Conservation (phyloP, 352 stramenopile species). For the Peronosclerospora sorghi region DNA sequence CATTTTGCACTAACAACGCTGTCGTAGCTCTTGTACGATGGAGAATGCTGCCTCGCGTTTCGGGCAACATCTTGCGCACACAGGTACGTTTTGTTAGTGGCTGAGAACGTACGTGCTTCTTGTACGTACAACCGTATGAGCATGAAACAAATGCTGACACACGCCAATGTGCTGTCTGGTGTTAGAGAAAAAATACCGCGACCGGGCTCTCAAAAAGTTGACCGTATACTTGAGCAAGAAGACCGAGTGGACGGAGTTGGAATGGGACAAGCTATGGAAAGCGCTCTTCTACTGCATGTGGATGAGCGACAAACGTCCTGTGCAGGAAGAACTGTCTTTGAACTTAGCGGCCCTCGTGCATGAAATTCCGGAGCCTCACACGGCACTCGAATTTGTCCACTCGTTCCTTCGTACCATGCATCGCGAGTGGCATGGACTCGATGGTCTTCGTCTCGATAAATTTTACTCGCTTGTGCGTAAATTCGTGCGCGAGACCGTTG, state of each 20-base stretch:
- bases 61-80: slow-evolving; percentile 76
- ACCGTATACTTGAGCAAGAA: slow-evolving; percentile 62
- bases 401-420: slow-evolving; percentile 81
- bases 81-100: slow-evolving; percentile 37
- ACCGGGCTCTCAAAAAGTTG: slow-evolving; percentile 76
- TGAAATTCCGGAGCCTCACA: slow-evolving; percentile 28
- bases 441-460: slow-evolving; percentile 76
- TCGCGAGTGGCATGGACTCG: slow-evolving; percentile 77
- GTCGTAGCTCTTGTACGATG: no score
- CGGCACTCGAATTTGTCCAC: slow-evolving; percentile 61
- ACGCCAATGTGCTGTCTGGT: no score
- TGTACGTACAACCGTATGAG: no score
- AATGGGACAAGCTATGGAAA: slow-evolving; percentile 86
- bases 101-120: no score
- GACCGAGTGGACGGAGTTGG: slow-evolving; percentile 50
- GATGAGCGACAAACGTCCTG: slow-evolving; percentile 81
- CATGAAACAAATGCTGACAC: no score
- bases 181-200: slow-evolving; percentile 77
- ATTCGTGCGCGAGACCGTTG: slow-evolving; percentile 60
- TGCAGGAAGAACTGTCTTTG: slow-evolving; percentile 69
- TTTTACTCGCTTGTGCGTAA: slow-evolving; percentile 81
- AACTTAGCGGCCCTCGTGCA: slow-evolving; percentile 57
- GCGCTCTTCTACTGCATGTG: slow-evolving; percentile 86
- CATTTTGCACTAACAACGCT: no score
- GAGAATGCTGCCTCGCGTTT: slow-evolving; percentile 75